Evolutionary conservation across 208 protist species (phyloP), one percentile per base, ranked within the genome.

Genomic region (Crithidia brevicula): DNA sequence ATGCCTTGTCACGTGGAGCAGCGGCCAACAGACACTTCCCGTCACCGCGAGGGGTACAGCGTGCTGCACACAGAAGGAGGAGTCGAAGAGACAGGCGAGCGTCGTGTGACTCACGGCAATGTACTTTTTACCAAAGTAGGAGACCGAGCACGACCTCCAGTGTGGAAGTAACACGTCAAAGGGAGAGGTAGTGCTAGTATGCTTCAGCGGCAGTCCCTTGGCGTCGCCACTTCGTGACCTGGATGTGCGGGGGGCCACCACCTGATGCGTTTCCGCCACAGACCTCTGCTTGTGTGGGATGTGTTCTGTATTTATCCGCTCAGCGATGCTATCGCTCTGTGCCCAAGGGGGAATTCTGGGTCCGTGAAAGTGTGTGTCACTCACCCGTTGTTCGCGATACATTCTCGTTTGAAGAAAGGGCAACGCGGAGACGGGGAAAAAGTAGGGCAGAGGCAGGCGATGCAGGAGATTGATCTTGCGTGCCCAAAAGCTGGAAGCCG

Each of bases 61-160:
- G 58, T 81, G 76, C 25, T 22, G 56, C 9, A 53, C 42, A 27
- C 77, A 82, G 11, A 64, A 51, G 27, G 68, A 23, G 16, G 82
- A 88, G 58, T 92, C 86, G 25, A 88, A 62, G 16, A 85, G 18
- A 16, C 66, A 83, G 16, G 67, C 56, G 11, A 86, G 30, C 27
- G 74, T 49, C 11, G 76, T 82, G 27, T 68, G 42, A 0, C 59
- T 58, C 15, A 83, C 74, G 10, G 78, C 77, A 15, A 86, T 51
- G 73, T 82, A 92, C 0, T 5, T 22, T 10, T 33, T 5, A 4
- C 82, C 81, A 69, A 78, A 83, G 7, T 64, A 74, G 23, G 13
- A 57, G 3, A 84, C 63, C 9, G 30, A 27, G 47, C 52, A 28
- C 15, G 25, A n/a, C 20, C 27, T 22, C 63, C 71, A 49, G 31